Evolutionary conservation across 2,329 filamentous ascomycete genomes (phyloP).

Genomic region (Talaromyces sp.): DNA sequence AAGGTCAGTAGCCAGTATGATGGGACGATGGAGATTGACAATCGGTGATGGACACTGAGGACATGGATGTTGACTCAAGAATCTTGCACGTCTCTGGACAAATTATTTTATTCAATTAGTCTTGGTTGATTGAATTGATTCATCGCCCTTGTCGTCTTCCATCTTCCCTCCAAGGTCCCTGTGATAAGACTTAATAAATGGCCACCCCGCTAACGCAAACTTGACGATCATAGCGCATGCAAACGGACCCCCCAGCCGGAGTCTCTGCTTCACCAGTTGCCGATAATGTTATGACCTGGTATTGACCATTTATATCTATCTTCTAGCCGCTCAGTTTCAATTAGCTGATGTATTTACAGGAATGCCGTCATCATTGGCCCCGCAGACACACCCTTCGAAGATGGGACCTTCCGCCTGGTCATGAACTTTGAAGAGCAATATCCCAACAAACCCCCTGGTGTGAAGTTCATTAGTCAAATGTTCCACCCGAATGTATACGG

Average conservation of each 20-base stretch:
- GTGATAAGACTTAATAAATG: background rate
- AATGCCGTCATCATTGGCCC: slow-evolving; percentile 98
- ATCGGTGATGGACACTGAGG: background rate
- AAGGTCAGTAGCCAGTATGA: slow-evolving; percentile 66
- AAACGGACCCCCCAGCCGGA: slow-evolving; percentile 94
- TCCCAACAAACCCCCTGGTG: slow-evolving; percentile 94
- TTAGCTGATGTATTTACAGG: slow-evolving; percentile 56
- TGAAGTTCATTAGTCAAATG: slow-evolving; percentile 99
- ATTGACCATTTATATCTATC: slow-evolving; percentile 4
- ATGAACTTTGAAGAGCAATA: slow-evolving; percentile 99
- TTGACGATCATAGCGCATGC: slow-evolving; percentile 75
- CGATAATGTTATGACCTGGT: slow-evolving; percentile 48
- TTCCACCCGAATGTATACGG: slow-evolving; percentile 99
- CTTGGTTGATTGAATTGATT: background rate
- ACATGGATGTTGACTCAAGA: background rate
- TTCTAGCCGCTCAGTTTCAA: background rate
- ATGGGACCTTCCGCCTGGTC: slow-evolving; percentile 94
- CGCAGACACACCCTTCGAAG: slow-evolving; percentile 95
- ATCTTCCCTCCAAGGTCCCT: background rate
- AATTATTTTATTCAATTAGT: background rate
- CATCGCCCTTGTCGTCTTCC: background rate
- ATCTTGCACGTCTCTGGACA: background rate
- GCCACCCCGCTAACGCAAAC: slow-evolving; percentile 14
- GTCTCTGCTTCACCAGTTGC: slow-evolving; percentile 95
- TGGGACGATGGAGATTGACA: slow-evolving; percentile 2